Evolutionary conservation across 1,284 basidiomycete genomes (phyloP).

Genomic region (Leucoagaricus sp.): DNA sequence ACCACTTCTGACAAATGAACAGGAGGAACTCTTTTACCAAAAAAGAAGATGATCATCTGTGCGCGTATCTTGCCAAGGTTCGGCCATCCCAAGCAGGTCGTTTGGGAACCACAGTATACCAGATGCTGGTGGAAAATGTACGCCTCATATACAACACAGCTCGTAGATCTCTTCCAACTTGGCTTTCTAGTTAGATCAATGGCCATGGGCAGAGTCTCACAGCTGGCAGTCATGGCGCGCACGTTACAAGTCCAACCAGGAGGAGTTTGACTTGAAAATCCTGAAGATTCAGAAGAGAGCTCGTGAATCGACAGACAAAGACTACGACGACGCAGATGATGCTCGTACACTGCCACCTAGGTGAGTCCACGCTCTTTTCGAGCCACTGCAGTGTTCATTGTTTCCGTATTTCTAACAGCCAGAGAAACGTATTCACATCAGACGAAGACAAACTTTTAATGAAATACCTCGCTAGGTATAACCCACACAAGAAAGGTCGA

Average conservation of each 20-base stretch:
- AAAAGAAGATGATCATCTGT: neutral
- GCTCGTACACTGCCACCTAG: neutral
- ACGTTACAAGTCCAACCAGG: conserved; percentile 58
- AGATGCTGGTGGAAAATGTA: neutral
- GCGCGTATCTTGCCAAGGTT: neutral
- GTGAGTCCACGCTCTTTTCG: neutral
- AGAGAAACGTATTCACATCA: conserved; percentile 18
- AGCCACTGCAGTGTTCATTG: neutral
- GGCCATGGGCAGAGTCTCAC: conserved; percentile 59
- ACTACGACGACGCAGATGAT: neutral
- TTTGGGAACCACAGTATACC: neutral
- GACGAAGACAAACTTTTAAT: conserved; percentile 54
- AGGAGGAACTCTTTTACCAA: neutral
- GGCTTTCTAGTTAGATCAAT: conserved; percentile 18
- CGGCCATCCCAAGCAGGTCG: neutral
- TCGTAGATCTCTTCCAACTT: neutral
- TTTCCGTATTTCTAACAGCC: neutral
- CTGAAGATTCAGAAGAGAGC: conserved; percentile 32
- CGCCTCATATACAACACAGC: neutral
- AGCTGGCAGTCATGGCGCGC: conserved; percentile 74
- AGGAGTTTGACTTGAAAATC: conserved; percentile 45
- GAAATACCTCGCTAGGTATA: conserved; percentile 53
- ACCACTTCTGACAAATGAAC: neutral
- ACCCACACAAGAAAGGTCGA: conserved; percentile 43
- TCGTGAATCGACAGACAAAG: conserved; percentile 12